These are phyloP conservation scores for Candida frijolesensis DNA, from an alignment of 1,139 yeast species.

Conservation along the genomic window DNA sequence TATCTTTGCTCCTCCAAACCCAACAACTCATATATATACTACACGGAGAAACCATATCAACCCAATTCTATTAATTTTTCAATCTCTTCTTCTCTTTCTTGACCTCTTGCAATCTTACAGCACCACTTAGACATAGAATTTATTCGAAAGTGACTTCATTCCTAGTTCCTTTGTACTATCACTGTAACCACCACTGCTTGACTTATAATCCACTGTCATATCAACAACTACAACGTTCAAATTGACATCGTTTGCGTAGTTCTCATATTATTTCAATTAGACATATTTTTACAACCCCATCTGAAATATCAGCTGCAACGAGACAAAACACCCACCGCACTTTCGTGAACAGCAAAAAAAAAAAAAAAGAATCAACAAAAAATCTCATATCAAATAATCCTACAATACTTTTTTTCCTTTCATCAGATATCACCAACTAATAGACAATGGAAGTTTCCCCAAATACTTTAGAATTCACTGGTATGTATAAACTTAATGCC, in stretches of 20 bases:
- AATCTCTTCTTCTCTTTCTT: not conserved
- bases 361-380: not conserved
- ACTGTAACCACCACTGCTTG: not conserved
- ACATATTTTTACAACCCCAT: not conserved
- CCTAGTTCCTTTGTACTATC: not conserved
- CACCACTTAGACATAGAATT: too few relatives aligned
- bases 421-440: not conserved
- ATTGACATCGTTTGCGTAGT: not conserved
- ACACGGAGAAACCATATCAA: too few relatives aligned
- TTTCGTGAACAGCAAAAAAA: not conserved
- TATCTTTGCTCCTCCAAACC: too few relatives aligned
- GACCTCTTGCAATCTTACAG: too few relatives aligned
- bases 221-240: not conserved
- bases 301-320: not conserved
- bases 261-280: too few relatives aligned
- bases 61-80: too few relatives aligned
- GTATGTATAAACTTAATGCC: conserved; percentile 47
- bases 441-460: conserved; percentile 63
- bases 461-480: conserved; percentile 64
- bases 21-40: too few relatives aligned
- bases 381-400: conserved; percentile 1
- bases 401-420: not conserved
- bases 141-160: too few relatives aligned
- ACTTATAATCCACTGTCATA: too few relatives aligned
- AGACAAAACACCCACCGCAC: not conserved